These are phyloP conservation scores for Hericium alpestre DNA, from an alignment of 768 basidiomycete species.

Conservation along the genomic window DNA sequence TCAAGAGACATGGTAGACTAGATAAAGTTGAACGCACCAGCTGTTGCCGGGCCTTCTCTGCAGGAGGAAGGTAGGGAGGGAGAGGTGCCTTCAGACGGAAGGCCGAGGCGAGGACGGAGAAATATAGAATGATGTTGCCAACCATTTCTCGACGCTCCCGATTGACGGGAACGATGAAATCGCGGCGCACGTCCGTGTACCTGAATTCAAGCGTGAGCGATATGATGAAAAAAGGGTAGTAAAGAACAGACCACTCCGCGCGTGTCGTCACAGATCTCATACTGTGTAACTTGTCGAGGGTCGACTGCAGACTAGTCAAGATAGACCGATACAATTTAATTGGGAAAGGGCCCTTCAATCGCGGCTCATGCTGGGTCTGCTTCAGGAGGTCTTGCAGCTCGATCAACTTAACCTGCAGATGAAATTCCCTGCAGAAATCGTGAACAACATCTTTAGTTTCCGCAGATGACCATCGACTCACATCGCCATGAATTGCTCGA, in stretches of 20 bases:
- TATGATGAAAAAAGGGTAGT: neutral
- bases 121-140: slow-evolving; percentile 87
- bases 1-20: neutral
- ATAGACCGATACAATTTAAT: slow-evolving; percentile 74
- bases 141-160: slow-evolving; percentile 86
- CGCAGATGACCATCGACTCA: slow-evolving; percentile 24
- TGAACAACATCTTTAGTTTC: neutral
- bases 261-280: slow-evolving; percentile 96
- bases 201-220: too few relatives aligned
- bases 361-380: slow-evolving; percentile 87
- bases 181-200: slow-evolving; percentile 48
- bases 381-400: slow-evolving; percentile 76
- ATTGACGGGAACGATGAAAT: slow-evolving; percentile 89
- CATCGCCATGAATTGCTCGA: slow-evolving; percentile 90
- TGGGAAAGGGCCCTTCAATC: slow-evolving; percentile 93
- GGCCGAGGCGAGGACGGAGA: slow-evolving; percentile 68
- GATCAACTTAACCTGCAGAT: slow-evolving; percentile 85
- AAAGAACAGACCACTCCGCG: slow-evolving; percentile 69
- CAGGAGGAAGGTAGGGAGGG: slow-evolving; percentile 94
- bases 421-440: slow-evolving; percentile 67
- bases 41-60: slow-evolving; percentile 70
- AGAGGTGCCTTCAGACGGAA: slow-evolving; percentile 83
- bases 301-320: slow-evolving; percentile 72
- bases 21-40: slow-evolving; percentile 38
- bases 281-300: slow-evolving; percentile 82